Evolutionary conservation across 2,329 filamentous ascomycete genomes (phyloP), one percentile per base, ranked within the genome.

Genomic region (Trichoderma sp.): DNA sequence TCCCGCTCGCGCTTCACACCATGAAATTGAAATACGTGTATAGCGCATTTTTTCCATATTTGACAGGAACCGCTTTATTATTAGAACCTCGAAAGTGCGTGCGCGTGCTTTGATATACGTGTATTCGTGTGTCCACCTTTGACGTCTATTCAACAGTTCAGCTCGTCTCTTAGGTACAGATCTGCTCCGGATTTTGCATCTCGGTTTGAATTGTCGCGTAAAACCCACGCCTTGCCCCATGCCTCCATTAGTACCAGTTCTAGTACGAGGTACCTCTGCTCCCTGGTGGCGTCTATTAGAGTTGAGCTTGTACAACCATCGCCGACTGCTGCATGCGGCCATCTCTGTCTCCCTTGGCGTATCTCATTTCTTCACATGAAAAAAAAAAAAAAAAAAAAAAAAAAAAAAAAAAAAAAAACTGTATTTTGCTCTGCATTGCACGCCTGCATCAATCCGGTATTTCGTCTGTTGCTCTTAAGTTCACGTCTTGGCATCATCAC

Each of bases 21-120:
- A 57, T 30, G 18, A 18, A 66, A 43, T 39, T 15, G 18, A 24
- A 66, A 66, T 66, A 66, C 63, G 63, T 56, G 63, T 66, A 56
- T 66, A 36, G 43, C 43, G 47, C 34, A 61, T 36, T 36, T 61
- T 61, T 61, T 61, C 24, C 6, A 9, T 28, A 30, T 28, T 30
- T n/a, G 39, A 43, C 39, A 43, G 36, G 7, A 43, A n/a, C 39
- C 15, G 39, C 4, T 34, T 60, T 60, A 60, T 62, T 62, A 62
- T 43, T 63, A 63, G n/a, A 61, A 65, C 15, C 63, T n/a, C 30
- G n/a, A 12, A 53, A 6, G 14, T 58, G 6, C 9, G 6, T n/a
- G 36, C 36, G 36, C 36, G 36, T 39, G 39, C 7, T 43, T 43
- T n/a, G 36, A 43, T 39, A 57, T 67, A 58, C 64, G 51, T 67